Percentiles rank a stretch among this genome's conserved stretches.
Conservation (phyloP, 257 asterid genomes). For the Nicotiana knightiana region DNA sequence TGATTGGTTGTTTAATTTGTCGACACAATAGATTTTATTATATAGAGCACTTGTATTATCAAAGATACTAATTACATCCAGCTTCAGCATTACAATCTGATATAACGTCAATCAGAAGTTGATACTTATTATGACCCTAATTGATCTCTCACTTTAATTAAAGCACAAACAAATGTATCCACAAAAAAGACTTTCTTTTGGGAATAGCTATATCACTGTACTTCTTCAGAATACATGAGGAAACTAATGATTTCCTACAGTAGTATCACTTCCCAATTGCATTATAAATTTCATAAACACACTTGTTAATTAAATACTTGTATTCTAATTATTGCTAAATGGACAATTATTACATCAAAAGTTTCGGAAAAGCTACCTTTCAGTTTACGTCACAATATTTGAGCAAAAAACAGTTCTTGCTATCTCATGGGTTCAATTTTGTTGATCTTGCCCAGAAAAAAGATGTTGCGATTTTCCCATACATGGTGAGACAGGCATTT, state of each 20-base stretch:
- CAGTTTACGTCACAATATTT: not conserved
- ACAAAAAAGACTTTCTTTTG: not conserved
- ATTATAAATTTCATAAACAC: not conserved
- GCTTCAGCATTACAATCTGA: constrained; percentile 33
- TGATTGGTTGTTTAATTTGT: not conserved
- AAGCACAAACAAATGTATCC: not conserved
- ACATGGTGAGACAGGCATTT: not conserved
- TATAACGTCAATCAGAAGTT: constrained; percentile 22
- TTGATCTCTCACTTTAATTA: not conserved
- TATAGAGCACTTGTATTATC: constrained; percentile 1
- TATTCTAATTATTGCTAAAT: not conserved
- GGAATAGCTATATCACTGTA: not conserved
- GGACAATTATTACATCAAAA: not conserved
- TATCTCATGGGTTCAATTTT: not conserved
- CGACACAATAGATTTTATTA: not conserved
- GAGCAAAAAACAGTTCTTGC: not conserved
- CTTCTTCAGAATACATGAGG: constrained; percentile 15
- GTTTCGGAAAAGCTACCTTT: not conserved
- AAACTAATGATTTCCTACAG: constrained; percentile 9
- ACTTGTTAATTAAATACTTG: not conserved
- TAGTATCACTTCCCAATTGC: not conserved
- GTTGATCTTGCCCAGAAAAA: not conserved
- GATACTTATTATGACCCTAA: not conserved
- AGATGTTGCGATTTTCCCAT: not conserved
- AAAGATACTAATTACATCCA: constrained; percentile 23